phyloP scores from a whole-genome alignment of 257 asterid species.

The Ehretia macrophylla region DNA sequence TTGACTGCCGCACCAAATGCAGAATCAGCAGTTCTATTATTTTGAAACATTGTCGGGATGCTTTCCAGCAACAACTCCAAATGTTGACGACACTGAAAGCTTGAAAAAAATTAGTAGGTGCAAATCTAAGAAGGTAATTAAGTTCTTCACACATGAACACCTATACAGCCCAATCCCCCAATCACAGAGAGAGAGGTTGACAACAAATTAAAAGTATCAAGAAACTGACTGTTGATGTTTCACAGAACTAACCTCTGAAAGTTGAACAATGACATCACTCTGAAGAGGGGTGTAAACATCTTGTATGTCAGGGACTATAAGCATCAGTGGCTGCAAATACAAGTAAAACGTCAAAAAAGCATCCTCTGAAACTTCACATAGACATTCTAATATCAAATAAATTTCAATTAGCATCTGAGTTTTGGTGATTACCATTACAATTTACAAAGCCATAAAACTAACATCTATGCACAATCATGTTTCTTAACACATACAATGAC shows the following conservation, averaged over 20 bases:
- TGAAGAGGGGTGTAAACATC: conserved; percentile 96
- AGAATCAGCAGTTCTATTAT: conserved; percentile 76
- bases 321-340: conserved; percentile 88
- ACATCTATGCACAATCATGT: no score
- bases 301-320: conserved; percentile 93
- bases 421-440: no score
- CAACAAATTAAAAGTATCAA: conserved; percentile 7
- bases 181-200: not conserved
- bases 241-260: conserved; percentile 80
- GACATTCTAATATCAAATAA: not conserved
- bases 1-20: conserved; percentile 91
- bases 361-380: conserved; percentile 11
- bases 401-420: no score
- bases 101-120: conserved; percentile 2
- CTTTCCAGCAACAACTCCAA: conserved; percentile 78
- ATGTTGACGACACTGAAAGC: conserved; percentile 81
- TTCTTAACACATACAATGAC: no score
- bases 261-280: conserved; percentile 86
- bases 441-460: no score
- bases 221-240: conserved; percentile 15
- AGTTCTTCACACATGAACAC: no score
- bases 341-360: conserved; percentile 17
- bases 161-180: no score
- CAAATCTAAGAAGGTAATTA: not conserved
- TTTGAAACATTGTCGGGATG: conserved; percentile 88